Base-by-base conservation (phyloP, 805 yeast genomes). In the Candida alai region DNA sequence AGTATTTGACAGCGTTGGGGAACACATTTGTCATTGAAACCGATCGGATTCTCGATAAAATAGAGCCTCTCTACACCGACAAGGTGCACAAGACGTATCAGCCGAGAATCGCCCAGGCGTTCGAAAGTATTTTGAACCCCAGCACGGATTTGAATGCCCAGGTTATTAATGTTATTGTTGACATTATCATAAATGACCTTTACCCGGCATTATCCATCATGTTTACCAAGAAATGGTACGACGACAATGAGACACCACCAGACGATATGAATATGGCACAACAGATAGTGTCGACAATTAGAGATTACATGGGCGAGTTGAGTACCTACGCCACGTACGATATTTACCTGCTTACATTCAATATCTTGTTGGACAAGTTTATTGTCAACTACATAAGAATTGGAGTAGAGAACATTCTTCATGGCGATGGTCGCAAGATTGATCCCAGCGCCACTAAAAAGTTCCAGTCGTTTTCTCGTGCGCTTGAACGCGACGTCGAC, bases 1-100 rank as follows among this genome's bases (percentile, higher is more conserved):
- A 87, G 49, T 87, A 87, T 57, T 59, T 84, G 34, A 74, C 84
- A 11, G 95, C 95, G 0, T 68, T 85, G 12, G 90, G 89, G 2
- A 87, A 87, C 57, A 93, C 89, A 45, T 94, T 84, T 57, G 93
- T 84, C 42, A 82, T 84, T 16, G 78, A 84, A 37, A 71, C 82
- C 5, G 76, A 75, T 31, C 71, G 81, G 39, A 72, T 81, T 46
- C 74, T 76, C 15, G 76, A 74, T n/a, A 66, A 77, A 49, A 83
- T 86, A 27, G 70, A 81, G 24, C 80, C 78, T 26, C 73, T 68
- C 37, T 83, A 84, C 57, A 68, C 71, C 35, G 69, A 70, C 12
- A 71, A 74, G 35, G 84, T 87, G 26, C 74, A 73, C 14, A 56
- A 72, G 2, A 50, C 43, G 21, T 64, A 62, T 45, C 70, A 65